Evolutionary conservation across 768 basidiomycete genomes (phyloP).

Genomic region (Boletus rubropictus): DNA sequence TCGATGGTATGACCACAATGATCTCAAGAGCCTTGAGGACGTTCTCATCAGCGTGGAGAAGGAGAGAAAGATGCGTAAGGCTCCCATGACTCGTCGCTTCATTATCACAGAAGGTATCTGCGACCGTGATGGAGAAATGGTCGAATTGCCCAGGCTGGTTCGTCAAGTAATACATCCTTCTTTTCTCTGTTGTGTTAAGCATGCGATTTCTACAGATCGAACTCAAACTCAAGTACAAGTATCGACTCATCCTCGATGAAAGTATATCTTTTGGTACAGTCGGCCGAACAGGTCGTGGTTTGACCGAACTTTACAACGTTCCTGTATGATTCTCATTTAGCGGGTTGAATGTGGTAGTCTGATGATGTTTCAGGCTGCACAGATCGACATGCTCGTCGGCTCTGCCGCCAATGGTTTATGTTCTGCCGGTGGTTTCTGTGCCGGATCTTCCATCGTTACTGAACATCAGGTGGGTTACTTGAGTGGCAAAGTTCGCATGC

Average conservation of each 20-base stretch:
- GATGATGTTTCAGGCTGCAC: slow-evolving; percentile 50
- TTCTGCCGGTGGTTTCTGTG: slow-evolving; percentile 91
- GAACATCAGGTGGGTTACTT: slow-evolving; percentile 68
- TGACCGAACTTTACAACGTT: slow-evolving; percentile 93
- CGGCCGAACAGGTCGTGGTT: slow-evolving; percentile 87
- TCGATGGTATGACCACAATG: slow-evolving; percentile 96
- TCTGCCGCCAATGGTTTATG: slow-evolving; percentile 81
- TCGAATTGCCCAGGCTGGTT: slow-evolving; percentile 88
- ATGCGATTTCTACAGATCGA: slow-evolving; percentile 60
- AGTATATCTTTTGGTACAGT: slow-evolving; percentile 89
- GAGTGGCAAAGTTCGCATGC: neutral
- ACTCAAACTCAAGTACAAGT: slow-evolving; percentile 93
- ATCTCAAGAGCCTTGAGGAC: slow-evolving; percentile 84
- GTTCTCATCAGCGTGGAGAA: slow-evolving; percentile 79
- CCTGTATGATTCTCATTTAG: slow-evolving; percentile 51
- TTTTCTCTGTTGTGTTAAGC: neutral
- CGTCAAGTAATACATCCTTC: slow-evolving; percentile 22
- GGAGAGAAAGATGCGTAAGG: slow-evolving; percentile 79
- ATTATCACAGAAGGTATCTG: slow-evolving; percentile 98
- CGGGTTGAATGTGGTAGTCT: neutral
- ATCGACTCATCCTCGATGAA: slow-evolving; percentile 91
- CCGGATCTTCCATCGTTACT: slow-evolving; percentile 74
- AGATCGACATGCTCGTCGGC: slow-evolving; percentile 94
- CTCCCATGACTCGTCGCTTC: slow-evolving; percentile 82
- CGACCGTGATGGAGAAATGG: slow-evolving; percentile 89